A percentile compares a stretch with the other conserved stretches of the same genome.
Conservation (phyloP, 768 basidiomycete genomes). For the Pholiota molesta region DNA sequence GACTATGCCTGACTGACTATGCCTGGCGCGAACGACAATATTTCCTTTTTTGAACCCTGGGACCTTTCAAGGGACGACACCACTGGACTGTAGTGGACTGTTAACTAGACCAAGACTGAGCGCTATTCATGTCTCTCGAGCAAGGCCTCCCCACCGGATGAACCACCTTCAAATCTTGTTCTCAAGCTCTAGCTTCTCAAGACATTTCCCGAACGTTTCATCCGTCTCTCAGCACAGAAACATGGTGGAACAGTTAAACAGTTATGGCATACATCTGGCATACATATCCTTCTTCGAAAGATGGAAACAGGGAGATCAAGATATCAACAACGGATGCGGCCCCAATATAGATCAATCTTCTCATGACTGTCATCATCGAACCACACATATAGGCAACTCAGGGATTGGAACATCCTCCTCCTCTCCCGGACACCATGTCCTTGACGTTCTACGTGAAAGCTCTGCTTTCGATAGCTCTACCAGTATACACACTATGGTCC, state of each 20-base stretch:
- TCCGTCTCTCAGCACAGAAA: neutral
- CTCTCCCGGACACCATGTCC: neutral
- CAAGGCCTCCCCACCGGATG: too few species aligned
- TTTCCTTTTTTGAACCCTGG: too few species aligned
- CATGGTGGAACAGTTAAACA: neutral
- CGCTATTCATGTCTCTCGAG: too few species aligned
- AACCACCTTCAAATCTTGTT: too few species aligned
- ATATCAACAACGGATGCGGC: neutral
- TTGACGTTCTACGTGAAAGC: conserved; percentile 5
- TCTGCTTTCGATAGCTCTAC: neutral
- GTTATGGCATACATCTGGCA: too few species aligned
- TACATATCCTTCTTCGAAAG: neutral
- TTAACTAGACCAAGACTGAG: too few species aligned
- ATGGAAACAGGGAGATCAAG: neutral
- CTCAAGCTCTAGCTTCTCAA: too few species aligned
- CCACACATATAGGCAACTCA: neutral
- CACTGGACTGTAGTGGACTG: too few species aligned
- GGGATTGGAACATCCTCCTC: neutral
- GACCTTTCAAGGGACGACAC: too few species aligned
- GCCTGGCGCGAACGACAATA: too few species aligned
- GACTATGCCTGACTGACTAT: too few species aligned
- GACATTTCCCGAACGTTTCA: too few species aligned
- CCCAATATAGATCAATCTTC: conserved; percentile 9
- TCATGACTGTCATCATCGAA: conserved; percentile 7
- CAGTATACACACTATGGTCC: conserved; percentile 1